Conservation (phyloP, 495 filamentous ascomycete genomes). For the Letharia columbiana region DNA sequence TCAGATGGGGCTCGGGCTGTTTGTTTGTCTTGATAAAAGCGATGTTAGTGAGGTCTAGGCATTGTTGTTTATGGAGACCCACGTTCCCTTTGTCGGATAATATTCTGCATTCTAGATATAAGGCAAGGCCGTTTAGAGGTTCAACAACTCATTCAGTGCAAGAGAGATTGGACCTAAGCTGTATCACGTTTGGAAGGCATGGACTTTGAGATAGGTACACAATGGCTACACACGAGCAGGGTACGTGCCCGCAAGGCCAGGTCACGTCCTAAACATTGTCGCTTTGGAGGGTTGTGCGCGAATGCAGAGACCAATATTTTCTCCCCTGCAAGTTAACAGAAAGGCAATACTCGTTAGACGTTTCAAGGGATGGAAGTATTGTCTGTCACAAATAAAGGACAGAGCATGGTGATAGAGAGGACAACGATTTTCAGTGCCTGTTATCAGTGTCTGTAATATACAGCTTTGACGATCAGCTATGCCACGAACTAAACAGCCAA, state of each 20-base stretch:
- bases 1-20: not conserved
- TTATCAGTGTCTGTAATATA: not conserved
- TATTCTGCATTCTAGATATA: not conserved
- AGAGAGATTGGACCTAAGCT: not conserved
- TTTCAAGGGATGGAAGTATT: not conserved
- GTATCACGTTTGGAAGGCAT: not conserved
- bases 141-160: not conserved
- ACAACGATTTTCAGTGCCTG: not conserved
- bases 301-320: not conserved
- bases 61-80: not conserved
- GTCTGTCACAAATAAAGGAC: not conserved
- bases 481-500: not conserved
- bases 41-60: not conserved
- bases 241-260: not conserved
- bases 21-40: not conserved
- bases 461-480: not conserved
- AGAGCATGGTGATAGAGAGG: not conserved
- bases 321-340: not conserved
- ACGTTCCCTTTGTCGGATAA: not conserved
- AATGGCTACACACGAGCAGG: not conserved
- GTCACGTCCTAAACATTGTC: not conserved
- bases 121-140: not conserved
- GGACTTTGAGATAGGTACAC: not conserved
- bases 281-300: not conserved
- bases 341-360: not conserved